A percentile compares a stretch with the other conserved stretches of the same genome.
These are phyloP conservation scores for Kentomonas sorsogonicus DNA, from an alignment of 208 protist species.

Conservation along the genomic window DNA sequence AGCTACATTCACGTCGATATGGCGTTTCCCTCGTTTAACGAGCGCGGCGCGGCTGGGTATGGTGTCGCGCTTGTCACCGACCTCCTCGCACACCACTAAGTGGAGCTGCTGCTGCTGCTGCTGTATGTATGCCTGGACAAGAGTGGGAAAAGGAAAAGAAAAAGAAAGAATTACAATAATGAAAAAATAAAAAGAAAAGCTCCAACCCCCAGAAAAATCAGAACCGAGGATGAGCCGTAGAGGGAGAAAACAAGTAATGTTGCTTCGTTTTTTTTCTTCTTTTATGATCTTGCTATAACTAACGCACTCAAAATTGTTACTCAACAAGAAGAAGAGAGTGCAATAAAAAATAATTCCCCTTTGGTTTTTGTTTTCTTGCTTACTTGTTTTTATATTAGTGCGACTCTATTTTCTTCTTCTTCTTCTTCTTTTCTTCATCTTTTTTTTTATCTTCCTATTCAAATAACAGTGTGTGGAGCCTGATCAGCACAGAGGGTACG, in stretches of 20 bases:
- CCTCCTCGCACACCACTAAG: slow-evolving; percentile 32
- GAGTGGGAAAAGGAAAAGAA: background rate
- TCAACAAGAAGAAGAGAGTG: too few relatives aligned
- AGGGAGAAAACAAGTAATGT: too few relatives aligned
- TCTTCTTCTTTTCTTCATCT: background rate
- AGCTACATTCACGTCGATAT: slow-evolving; percentile 82
- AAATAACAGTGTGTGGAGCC: too few relatives aligned
- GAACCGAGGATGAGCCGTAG: too few relatives aligned
- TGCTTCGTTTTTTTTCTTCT: slow-evolving; percentile 14
- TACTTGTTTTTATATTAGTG: background rate
- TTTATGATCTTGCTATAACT: too few relatives aligned
- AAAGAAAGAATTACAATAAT: too few relatives aligned
- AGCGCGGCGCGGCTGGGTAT: slow-evolving; percentile 64
- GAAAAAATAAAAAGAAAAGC: too few relatives aligned
- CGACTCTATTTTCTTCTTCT: background rate
- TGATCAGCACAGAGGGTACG: too few relatives aligned
- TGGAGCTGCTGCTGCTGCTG: background rate
- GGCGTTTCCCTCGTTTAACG: slow-evolving; percentile 64
- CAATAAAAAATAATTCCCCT: slow-evolving; percentile 11
- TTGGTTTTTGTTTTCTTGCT: slow-evolving; percentile 10
- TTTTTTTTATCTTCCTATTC: slow-evolving; percentile 11
- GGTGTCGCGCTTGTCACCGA: slow-evolving; percentile 62
- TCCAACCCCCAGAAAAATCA: too few relatives aligned
- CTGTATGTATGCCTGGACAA: background rate
- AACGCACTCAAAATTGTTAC: too few relatives aligned